Percentiles rank a stretch among this genome's conserved stretches.
phyloP scores from a whole-genome alignment of 2,329 filamentous ascomycete genomes.

The Colletotrichum liaoningense region DNA sequence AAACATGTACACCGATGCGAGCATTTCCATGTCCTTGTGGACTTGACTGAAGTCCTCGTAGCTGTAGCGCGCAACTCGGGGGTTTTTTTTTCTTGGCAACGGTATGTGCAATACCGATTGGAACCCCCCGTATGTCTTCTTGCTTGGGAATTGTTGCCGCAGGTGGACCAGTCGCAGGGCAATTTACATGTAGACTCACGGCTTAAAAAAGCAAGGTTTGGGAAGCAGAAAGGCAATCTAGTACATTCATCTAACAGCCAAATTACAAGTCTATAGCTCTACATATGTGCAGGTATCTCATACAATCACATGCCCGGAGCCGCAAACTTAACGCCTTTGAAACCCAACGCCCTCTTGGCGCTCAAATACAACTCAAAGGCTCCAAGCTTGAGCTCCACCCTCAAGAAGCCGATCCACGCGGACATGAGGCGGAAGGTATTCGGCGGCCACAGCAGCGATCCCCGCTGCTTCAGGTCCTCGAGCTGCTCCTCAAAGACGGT shows the following conservation, averaged over 20 bases:
- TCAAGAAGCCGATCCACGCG: conserved; percentile 68
- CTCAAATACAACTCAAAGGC: conserved; percentile 72
- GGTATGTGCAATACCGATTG: too few relatives aligned
- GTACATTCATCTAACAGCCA: background rate
- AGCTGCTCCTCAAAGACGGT: conserved; percentile 75
- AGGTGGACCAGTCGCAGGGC: too few relatives aligned
- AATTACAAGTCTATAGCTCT: conserved; percentile 31
- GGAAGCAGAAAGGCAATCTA: too few relatives aligned
- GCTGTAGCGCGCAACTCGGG: too few relatives aligned
- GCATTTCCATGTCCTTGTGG: too few relatives aligned
- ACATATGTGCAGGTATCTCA: conserved; percentile 14
- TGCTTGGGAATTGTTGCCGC: too few relatives aligned
- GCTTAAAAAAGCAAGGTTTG: too few relatives aligned
- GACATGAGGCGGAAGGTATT: conserved; percentile 65
- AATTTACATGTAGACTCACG: too few relatives aligned
- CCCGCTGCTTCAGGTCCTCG: conserved; percentile 63
- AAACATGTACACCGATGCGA: too few relatives aligned
- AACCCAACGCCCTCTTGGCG: conserved; percentile 60
- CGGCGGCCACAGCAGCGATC: conserved; percentile 68
- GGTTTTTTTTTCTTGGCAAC: too few relatives aligned
- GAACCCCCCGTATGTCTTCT: too few relatives aligned
- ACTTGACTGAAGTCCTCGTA: too few relatives aligned
- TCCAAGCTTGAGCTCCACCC: conserved; percentile 72
- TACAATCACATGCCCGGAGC: conserved; percentile 29
- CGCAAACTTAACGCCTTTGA: conserved; percentile 35